A percentile compares a stretch with the other conserved stretches of the same genome.
Evolutionary conservation across 1,139 yeast species (phyloP).

Genomic region (Yamadazyma diddensiae): DNA sequence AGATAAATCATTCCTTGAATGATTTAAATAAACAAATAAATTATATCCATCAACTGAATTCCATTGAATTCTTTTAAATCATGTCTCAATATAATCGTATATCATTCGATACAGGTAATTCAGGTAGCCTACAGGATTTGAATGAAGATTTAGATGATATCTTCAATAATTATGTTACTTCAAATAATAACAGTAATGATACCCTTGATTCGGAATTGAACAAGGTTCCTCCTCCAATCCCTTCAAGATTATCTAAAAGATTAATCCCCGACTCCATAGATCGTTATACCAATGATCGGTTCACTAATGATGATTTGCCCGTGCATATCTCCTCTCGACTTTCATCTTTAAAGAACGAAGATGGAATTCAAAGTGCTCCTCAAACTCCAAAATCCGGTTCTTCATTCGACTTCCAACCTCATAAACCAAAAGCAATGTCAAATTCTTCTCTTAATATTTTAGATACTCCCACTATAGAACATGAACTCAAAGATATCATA

Average conservation of each 20-base stretch:
- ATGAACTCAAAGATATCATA: conserved; percentile 15
- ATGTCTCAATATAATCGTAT: conserved; percentile 7
- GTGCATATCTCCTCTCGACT: conserved; percentile 32
- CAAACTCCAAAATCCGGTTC: conserved; percentile 25
- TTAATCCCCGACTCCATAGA: conserved; percentile 10
- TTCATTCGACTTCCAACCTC: conserved; percentile 28
- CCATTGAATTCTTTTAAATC: background rate
- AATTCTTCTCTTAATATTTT: conserved; percentile 40
- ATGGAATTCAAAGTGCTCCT: conserved; percentile 25
- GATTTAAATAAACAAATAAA: too few species aligned
- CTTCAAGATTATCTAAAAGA: conserved; percentile 6
- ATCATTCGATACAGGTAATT: conserved; percentile 7
- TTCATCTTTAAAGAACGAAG: conserved; percentile 23
- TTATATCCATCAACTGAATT: too few species aligned
- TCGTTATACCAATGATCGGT: conserved; percentile 2
- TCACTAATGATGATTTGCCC: conserved; percentile 8
- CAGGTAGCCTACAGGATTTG: conserved; percentile 23
- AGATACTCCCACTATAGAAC: conserved; percentile 27
- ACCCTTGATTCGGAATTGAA: conserved; percentile 28
- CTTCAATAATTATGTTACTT: conserved; percentile 26
- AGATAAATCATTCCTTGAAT: background rate
- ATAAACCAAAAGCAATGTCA: conserved; percentile 23
- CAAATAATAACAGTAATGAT: conserved; percentile 20
- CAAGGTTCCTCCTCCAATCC: conserved; percentile 10
- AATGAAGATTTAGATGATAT: conserved; percentile 33